These are phyloP conservation scores for Ilex asprella DNA, from an alignment of 257 asterid species.

Conservation along the genomic window DNA sequence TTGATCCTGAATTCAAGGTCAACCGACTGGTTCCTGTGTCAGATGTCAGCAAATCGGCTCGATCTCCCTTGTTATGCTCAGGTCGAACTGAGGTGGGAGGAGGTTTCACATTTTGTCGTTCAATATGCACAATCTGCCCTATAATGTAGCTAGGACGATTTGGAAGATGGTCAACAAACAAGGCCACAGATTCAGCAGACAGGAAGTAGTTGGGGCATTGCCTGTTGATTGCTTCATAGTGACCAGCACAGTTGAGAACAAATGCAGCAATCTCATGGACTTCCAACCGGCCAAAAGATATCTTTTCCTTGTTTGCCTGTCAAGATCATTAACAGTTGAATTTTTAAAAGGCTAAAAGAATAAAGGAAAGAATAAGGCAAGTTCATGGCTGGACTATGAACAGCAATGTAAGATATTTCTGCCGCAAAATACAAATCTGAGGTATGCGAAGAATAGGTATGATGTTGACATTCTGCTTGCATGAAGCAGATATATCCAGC, in stretches of 20 bases:
- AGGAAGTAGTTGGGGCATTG: conserved; percentile 69
- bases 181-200: conserved; percentile 84
- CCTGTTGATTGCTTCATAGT: conserved; percentile 80
- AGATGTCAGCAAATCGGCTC: conserved; percentile 29
- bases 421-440: too few relatives aligned
- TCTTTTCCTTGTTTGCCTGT: conserved; percentile 93
- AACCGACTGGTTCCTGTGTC: conserved; percentile 41
- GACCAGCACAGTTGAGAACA: conserved; percentile 65
- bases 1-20: conserved; percentile 33
- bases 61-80: conserved; percentile 29
- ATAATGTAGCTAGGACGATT: conserved; percentile 62
- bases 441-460: too few relatives aligned
- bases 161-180: conserved; percentile 72
- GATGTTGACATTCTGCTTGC: too few relatives aligned
- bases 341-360: too few relatives aligned
- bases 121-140: conserved; percentile 94
- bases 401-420: too few relatives aligned
- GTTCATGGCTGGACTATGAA: too few relatives aligned
- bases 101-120: conserved; percentile 50
- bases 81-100: conserved; percentile 29
- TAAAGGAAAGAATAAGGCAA: too few relatives aligned
- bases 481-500: too few relatives aligned
- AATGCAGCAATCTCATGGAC: conserved; percentile 92
- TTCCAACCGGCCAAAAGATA: conserved; percentile 75
- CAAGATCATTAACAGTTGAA: background rate